Evolutionary conservation across 1,284 basidiomycete species (phyloP), one percentile per base, ranked within the genome.

Genomic region (Ustilago nuda): DNA sequence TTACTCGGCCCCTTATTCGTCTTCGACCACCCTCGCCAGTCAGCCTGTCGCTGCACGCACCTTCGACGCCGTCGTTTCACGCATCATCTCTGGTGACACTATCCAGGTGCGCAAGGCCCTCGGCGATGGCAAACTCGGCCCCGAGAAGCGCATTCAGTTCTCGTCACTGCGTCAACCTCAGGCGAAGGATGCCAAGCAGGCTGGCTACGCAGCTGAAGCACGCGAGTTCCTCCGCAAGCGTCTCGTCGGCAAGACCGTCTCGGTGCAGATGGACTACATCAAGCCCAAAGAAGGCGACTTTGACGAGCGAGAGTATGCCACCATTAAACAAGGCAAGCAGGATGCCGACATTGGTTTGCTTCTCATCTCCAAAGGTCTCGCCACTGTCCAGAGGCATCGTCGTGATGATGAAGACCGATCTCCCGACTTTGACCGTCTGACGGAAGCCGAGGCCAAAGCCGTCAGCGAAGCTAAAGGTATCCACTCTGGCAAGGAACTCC

Each of bases 381-480:
- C 94, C 2, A 92, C 92, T 60, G 93, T 94, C 9, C 91, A 98
- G 51, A 91, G 95, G 56, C 96, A 99, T 87, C 92, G 91, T 80
- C 67, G 94, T 48, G 95, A 97, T 80, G 96, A 98, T 84, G 96
- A 98, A 86, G 93, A 96, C 80, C 91, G 95, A 57, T 96, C 95
- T 23, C 90, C 92, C 13, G 95, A 98, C 85, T 94, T 93, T 79
- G 96, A 99, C 87, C 94, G 94, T 86, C 89, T 98, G 50, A 94
- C 98, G 90, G 91, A 92, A 43, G 95, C 95, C 15, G 96, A 99
- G 70, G 88, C 94, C 92, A 72, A 74, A 41, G 95, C 95, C 48
- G 89, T 90, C 0, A 86, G 91, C 1, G 95, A 94, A 63, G 85
- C 87, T n/a, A 91, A 92, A 64, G 96, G 96, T 5, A 89, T 99